These are phyloP conservation scores for Saccharomyces paradoxus DNA, from an alignment of 805 yeast species.

Conservation along the genomic window DNA sequence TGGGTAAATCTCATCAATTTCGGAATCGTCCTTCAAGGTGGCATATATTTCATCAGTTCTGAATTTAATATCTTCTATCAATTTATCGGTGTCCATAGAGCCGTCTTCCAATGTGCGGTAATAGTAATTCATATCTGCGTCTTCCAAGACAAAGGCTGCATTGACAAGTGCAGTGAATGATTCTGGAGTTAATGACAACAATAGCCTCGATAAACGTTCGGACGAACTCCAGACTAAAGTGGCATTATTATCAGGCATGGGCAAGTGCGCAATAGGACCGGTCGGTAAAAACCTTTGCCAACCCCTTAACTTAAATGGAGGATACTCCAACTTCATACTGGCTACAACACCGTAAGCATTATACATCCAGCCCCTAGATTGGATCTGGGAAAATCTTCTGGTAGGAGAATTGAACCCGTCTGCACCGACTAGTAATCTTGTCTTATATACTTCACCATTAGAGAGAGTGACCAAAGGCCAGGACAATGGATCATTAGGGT, in stretches of 20 bases:
- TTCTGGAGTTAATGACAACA: slow-evolving; percentile 50
- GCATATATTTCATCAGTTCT: slow-evolving; percentile 37
- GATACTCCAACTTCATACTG: slow-evolving; percentile 65
- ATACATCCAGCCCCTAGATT: slow-evolving; percentile 88
- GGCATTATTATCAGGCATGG: slow-evolving; percentile 80
- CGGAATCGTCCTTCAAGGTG: slow-evolving; percentile 30
- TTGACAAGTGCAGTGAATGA: slow-evolving; percentile 66
- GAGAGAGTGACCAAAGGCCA: slow-evolving; percentile 75
- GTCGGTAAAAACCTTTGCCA: slow-evolving; percentile 89
- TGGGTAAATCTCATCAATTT: slow-evolving; percentile 58
- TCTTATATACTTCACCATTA: slow-evolving; percentile 53
- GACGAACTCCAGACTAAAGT: slow-evolving; percentile 91
- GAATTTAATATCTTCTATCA: slow-evolving; percentile 67
- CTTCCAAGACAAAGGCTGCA: slow-evolving; percentile 76
- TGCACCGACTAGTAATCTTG: slow-evolving; percentile 84
- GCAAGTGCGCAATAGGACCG: slow-evolving; percentile 89
- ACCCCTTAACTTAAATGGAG: slow-evolving; percentile 63
- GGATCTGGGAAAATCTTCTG: slow-evolving; percentile 69
- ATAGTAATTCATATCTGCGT: slow-evolving; percentile 67
- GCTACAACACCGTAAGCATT: slow-evolving; percentile 89
- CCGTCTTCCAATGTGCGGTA: slow-evolving; percentile 35
- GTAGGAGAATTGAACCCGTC: slow-evolving; percentile 96
- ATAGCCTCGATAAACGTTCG: slow-evolving; percentile 58
- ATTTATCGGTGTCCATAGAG: slow-evolving; percentile 35
- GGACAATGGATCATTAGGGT: slow-evolving; percentile 33